Base-by-base conservation (phyloP, 2,329 filamentous ascomycete species). In the Hypomyces rosellus region DNA sequence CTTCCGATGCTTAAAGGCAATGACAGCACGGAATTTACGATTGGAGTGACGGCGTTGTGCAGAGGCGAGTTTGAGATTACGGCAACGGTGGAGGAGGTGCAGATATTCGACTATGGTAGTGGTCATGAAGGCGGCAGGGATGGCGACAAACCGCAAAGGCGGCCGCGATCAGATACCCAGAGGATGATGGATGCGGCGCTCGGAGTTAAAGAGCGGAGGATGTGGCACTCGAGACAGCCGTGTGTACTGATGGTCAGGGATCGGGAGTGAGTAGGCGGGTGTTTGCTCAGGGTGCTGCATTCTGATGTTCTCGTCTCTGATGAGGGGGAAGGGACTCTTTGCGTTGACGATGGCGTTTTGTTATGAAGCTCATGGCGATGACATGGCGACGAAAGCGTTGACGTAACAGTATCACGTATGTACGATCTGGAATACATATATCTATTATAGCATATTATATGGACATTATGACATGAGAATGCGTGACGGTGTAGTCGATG, bases 21-120 rank as follows among this genome's bases (percentile, higher is more conserved):
- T 4, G 73, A 77, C 41, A 78, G 69, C n/a, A 74, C 76, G 0
- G 78, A 84, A 53, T 74, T 88, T 18, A 74, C 76, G 1, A 68
- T 95, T 4, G 87, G 87, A 4, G 76, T 91, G 40, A 88, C 88
- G 39, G 79, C 85, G 33, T 77, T 96, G 34, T 90, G 86, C 57
- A 78, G 83, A 41, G 91, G 91, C 14, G 82, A 88, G 56, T 96
- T 92, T 64, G 90, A 95, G 66, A 75, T 96, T 18, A 81, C 81
- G 20, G 89, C 85, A 5, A 85, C 81, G 12, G 82, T 96, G 0
- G 91, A 96, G 68, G 91, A 96, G 72, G 81, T 87, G 3, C 76
- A 77, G 53, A 62, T 88, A 7, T 76, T 70, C 70, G 25, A 14
- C 2, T 7, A 44, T 13, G 41, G 41, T 22, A 11, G 40, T 4